These are phyloP conservation scores for Nepenthes mirabilis DNA, from an alignment of 148 eudicot genomes.

Conservation along the genomic window DNA sequence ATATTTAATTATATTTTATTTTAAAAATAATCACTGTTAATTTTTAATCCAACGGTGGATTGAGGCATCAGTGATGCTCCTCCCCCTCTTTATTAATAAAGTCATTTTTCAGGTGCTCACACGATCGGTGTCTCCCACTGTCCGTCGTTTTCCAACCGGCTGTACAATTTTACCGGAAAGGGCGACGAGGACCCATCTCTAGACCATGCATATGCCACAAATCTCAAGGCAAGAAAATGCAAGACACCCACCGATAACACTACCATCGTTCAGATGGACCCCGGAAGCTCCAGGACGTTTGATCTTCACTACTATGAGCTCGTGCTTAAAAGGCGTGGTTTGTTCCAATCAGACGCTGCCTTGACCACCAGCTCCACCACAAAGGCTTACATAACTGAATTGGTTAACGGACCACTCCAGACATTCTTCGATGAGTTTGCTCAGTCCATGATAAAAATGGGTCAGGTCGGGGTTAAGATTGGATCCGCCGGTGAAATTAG, in stretches of 20 bases:
- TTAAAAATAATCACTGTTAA: too few species aligned
- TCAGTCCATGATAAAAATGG: slow-evolving; percentile 64
- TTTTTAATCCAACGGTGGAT: too few species aligned
- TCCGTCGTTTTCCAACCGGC: slow-evolving; percentile 28
- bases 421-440: slow-evolving; percentile 47
- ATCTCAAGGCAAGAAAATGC: slow-evolving; percentile 52
- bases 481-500: slow-evolving; percentile 61
- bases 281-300: slow-evolving; percentile 66
- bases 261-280: slow-evolving; percentile 71
- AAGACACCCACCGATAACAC: slow-evolving; percentile 32
- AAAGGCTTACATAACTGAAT: slow-evolving; percentile 15
- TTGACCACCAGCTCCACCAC: slow-evolving; percentile 34
- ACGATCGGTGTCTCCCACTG: slow-evolving; percentile 55
- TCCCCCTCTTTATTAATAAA: too few species aligned
- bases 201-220: slow-evolving; percentile 59
- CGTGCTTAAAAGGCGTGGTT: slow-evolving; percentile 54
- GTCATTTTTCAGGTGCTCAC: slow-evolving; percentile 35
- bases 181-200: slow-evolving; percentile 40
- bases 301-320: slow-evolving; percentile 57
- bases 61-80: too few species aligned
- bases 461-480: slow-evolving; percentile 37
- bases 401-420: slow-evolving; percentile 35
- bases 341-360: slow-evolving; percentile 67
- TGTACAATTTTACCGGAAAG: slow-evolving; percentile 37
- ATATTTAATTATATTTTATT: too few species aligned